Base-by-base conservation (phyloP, 176 grass and related monocot genomes). In the Guadua angustifolia region DNA sequence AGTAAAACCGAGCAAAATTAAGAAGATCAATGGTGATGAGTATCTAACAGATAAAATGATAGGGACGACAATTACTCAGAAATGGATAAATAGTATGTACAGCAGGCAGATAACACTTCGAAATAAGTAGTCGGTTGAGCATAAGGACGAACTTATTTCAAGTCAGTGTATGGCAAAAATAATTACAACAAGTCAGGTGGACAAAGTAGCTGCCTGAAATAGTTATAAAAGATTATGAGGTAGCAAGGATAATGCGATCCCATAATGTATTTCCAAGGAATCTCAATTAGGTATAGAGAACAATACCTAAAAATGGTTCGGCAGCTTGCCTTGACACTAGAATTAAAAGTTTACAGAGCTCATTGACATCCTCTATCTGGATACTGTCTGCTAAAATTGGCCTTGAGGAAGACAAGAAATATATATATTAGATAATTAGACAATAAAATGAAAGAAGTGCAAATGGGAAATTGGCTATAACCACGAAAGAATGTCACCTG, bases 281-380 rank as follows among this genome's bases (percentile, higher is more conserved):
- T 42, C 18, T 8, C n/a, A 77, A 56, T 19, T 61, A 56, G 70
- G 36, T 18, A 3, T 10, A 67, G 71, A 51, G 9, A 57, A 32
- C 10, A 43, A 66, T 84, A 89, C 81, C 87, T 45, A n/a, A 10
- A 84, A 59, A 68, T 64, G 75, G 44, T 74, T 73, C 43, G 5
- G 69, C 75, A 68, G 69, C 58, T 38, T 84, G 66, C 45, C 59
- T 78, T 59, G 87, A 84, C 58, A 64, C 68, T 68, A 80, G 18
- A 71, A 84, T 62, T 49, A 89, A 71, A 60, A 66, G 56, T 72
- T 80, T 68, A 82, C 87, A 84, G 16, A 89, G 74, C 24, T 84
- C 75, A 52, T 55, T 74, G 36, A 80, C 46, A 79, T 89, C 73
- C 45, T 84, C 49, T 19, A 29, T 14, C 62, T 84, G 75, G 69